phyloP scores from a whole-genome alignment of 331 rosid species.

The Acacia pycnantha region DNA sequence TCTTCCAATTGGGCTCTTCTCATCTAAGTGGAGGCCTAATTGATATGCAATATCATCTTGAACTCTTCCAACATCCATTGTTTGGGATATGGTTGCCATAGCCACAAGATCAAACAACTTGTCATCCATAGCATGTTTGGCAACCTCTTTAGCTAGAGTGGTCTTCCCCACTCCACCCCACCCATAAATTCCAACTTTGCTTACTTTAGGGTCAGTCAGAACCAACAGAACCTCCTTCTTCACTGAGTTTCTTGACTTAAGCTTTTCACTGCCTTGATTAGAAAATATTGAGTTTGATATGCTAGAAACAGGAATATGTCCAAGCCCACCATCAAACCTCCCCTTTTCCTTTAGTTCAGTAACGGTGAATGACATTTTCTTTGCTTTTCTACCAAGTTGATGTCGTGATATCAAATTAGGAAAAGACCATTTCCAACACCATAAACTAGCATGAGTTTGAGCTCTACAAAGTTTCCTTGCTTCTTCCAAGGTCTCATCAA shows the following conservation, averaged over 20 bases:
- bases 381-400: neutral
- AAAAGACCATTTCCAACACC: neutral
- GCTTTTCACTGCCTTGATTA: neutral
- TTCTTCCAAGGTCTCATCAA: neutral
- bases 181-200: neutral
- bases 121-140: neutral
- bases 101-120: neutral
- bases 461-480: neutral
- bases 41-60: neutral
- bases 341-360: neutral
- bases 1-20: neutral
- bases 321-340: neutral
- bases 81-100: neutral
- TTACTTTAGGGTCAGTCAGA: neutral
- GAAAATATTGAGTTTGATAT: neutral
- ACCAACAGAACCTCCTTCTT: neutral
- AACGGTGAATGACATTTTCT: neutral
- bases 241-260: neutral
- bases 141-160: neutral
- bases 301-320: neutral
- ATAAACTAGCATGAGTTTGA: neutral
- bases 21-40: neutral
- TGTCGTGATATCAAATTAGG: neutral
- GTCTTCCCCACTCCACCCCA: neutral
- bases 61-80: neutral